Evolutionary conservation across 2,329 filamentous ascomycete genomes (phyloP).

Genomic region (Aschersonia sp.): DNA sequence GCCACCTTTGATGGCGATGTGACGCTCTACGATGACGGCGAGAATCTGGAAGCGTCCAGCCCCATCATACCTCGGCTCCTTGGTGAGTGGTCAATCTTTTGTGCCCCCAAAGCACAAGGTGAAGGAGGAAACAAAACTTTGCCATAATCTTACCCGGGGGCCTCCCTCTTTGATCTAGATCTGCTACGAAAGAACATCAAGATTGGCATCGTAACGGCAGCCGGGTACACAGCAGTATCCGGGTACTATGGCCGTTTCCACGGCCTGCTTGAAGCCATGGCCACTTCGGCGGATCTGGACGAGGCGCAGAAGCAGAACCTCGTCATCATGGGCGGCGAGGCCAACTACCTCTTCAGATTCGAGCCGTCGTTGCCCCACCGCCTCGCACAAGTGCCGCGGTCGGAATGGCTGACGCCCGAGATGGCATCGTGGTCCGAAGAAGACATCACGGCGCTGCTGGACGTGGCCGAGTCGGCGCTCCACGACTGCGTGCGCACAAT

Average conservation of each 20-base stretch:
- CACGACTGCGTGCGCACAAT: conserved; percentile 69
- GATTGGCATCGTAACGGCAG: conserved; percentile 92
- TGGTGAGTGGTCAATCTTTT: conserved; percentile 15
- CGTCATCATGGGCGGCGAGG: conserved; percentile 89
- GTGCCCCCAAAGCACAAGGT: no score
- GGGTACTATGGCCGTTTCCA: conserved; percentile 79
- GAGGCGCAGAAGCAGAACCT: conserved; percentile 60
- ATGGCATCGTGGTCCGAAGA: conserved; percentile 65
- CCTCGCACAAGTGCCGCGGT: conserved; percentile 50
- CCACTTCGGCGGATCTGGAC: conserved; percentile 42
- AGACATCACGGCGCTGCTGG: conserved; percentile 68
- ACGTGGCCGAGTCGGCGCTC: conserved; percentile 76
- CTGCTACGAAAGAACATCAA: conserved; percentile 67
- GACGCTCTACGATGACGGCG: conserved; percentile 84
- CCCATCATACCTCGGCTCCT: conserved; percentile 58
- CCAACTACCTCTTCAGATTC: conserved; percentile 87
- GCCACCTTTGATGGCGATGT: conserved; percentile 97
- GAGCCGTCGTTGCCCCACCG: conserved; percentile 48
- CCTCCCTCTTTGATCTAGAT: conserved; percentile 21
- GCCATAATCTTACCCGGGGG: no score
- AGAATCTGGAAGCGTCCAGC: conserved; percentile 60
- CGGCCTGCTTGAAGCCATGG: conserved; percentile 72
- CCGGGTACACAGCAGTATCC: conserved; percentile 79
- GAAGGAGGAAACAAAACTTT: no score
- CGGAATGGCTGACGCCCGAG: conserved; percentile 61